A percentile compares a stretch with the other conserved stretches of the same genome.
phyloP scores from a whole-genome alignment of 257 asterid genomes.

The Plantago ovata region DNA sequence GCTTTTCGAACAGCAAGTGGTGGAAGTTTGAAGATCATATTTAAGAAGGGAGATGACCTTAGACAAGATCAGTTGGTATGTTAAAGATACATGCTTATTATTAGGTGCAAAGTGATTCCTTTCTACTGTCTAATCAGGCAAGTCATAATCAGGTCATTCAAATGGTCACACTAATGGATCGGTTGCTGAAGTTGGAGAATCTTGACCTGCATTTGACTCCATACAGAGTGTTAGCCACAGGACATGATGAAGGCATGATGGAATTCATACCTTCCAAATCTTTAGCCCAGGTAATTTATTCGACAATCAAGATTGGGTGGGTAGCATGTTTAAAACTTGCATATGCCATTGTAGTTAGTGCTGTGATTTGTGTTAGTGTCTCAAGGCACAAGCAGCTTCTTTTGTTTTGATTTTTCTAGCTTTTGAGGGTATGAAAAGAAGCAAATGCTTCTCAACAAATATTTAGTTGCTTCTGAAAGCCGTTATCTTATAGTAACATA shows the following conservation, averaged over 20 bases:
- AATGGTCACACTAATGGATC: slow-evolving; percentile 97
- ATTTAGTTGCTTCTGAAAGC: too few relatives aligned
- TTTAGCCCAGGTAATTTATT: slow-evolving; percentile 73
- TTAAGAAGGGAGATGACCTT: slow-evolving; percentile 96
- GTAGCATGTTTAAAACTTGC: slow-evolving; percentile 10
- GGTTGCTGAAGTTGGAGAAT: slow-evolving; percentile 94
- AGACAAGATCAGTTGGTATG: slow-evolving; percentile 98
- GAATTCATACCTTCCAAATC: slow-evolving; percentile 97
- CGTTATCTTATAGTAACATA: too few relatives aligned
- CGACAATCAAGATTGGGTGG: slow-evolving; percentile 1
- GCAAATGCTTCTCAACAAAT: too few relatives aligned
- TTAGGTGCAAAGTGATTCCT: background rate
- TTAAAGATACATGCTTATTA: slow-evolving; percentile 4
- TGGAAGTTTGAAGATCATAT: slow-evolving; percentile 86
- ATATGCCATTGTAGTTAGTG: too few relatives aligned
- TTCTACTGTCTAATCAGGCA: slow-evolving; percentile 10
- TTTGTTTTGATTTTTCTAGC: too few relatives aligned
- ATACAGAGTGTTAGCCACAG: slow-evolving; percentile 92
- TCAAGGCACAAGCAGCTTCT: too few relatives aligned
- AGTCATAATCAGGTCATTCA: slow-evolving; percentile 70
- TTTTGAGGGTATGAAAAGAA: too few relatives aligned
- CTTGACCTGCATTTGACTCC: slow-evolving; percentile 95
- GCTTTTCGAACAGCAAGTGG: slow-evolving; percentile 88
- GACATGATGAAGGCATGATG: slow-evolving; percentile 98
- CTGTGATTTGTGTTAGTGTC: too few relatives aligned